Conservation (phyloP, 2,329 filamentous ascomycete genomes). For the Claviceps africana region DNA sequence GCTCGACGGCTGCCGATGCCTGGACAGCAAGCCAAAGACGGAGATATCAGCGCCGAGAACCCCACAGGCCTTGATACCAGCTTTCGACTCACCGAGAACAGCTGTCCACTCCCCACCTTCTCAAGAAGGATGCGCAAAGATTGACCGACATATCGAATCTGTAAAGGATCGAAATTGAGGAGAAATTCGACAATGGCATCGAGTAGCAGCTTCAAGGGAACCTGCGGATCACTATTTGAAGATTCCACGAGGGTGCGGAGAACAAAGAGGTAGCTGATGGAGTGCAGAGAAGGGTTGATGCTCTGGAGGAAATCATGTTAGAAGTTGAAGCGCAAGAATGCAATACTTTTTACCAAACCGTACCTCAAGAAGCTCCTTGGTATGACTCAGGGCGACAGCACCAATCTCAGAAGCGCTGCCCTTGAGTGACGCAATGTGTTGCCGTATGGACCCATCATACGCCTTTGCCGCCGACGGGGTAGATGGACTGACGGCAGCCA, state of each 20-base stretch:
- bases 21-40: conserved; percentile 11
- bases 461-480: neutral
- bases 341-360: neutral
- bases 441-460: conserved; percentile 3
- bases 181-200: conserved; percentile 32
- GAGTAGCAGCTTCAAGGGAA: conserved; percentile 20
- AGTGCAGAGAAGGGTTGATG: conserved; percentile 33
- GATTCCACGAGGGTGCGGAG: conserved; percentile 26
- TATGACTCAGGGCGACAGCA: conserved; percentile 19
- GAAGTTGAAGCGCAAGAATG: neutral
- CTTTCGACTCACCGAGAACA: conserved; percentile 27
- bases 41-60: neutral
- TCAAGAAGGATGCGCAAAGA: conserved; percentile 31
- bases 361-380: conserved; percentile 29
- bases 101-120: conserved; percentile 21
- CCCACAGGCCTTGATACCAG: neutral
- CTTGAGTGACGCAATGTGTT: conserved; percentile 2
- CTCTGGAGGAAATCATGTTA: conserved; percentile 19
- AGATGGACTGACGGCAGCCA: neutral
- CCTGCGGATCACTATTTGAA: conserved; percentile 13
- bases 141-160: conserved; percentile 36
- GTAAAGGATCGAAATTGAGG: conserved; percentile 32
- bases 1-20: conserved; percentile 32
- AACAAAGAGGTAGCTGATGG: conserved; percentile 36
- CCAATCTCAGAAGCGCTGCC: neutral